Conservation (phyloP, 106 monocot species). For the Posidonia australis region DNA sequence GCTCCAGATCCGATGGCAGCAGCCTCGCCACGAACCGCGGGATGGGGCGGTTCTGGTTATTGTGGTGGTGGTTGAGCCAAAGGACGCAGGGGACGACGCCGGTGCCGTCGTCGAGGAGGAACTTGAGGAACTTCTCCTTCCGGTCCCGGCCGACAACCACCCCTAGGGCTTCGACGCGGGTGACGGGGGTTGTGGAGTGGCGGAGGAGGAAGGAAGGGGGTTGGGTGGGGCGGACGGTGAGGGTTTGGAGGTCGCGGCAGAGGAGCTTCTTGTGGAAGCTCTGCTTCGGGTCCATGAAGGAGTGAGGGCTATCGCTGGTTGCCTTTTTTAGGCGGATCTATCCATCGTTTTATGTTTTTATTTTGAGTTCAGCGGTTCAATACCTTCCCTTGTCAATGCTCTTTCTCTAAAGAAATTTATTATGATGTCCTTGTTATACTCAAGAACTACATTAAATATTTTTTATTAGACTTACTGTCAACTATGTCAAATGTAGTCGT, state of each 20-base stretch:
- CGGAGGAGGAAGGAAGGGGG: constrained; percentile 11
- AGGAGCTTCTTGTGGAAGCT: constrained; percentile 47
- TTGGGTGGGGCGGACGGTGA: constrained; percentile 9
- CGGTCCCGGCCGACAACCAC: constrained; percentile 39
- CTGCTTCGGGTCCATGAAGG: constrained; percentile 10
- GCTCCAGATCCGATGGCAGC: constrained; percentile 8
- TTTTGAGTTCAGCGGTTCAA: too few species aligned
- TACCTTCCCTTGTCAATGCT: too few species aligned
- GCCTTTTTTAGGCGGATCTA: too few species aligned
- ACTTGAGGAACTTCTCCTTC: constrained; percentile 38
- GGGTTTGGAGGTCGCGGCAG: constrained; percentile 34
- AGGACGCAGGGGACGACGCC: constrained; percentile 79
- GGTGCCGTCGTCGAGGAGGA: constrained; percentile 73
- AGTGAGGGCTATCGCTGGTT: too few species aligned
- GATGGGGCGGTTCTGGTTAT: neutral
- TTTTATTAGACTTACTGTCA: too few species aligned
- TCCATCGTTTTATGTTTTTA: too few species aligned
- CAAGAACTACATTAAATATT: too few species aligned
- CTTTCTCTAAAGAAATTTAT: too few species aligned
- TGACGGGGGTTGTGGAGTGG: constrained; percentile 7
- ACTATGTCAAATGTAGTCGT: too few species aligned
- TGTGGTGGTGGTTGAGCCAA: constrained; percentile 61
- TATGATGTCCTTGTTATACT: too few species aligned
- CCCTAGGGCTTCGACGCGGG: constrained; percentile 45
- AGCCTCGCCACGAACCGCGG: neutral